A percentile compares a stretch with the other conserved stretches of the same genome.
These are phyloP conservation scores for Crotalaria pallida DNA, from an alignment of 306 rosid genomes.

Conservation along the genomic window DNA sequence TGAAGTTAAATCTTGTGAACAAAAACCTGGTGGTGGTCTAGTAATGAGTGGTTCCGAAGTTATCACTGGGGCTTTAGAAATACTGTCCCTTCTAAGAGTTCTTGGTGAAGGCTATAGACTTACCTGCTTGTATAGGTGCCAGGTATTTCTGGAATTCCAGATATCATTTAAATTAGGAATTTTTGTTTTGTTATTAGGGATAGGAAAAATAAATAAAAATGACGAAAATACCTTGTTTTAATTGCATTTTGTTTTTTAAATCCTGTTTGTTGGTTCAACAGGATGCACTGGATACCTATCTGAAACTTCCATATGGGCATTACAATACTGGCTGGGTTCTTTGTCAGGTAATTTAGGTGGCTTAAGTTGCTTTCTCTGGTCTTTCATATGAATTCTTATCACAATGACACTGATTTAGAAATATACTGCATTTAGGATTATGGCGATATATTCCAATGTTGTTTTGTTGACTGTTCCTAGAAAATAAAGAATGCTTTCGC, in stretches of 20 bases:
- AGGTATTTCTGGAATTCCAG: conserved; percentile 46
- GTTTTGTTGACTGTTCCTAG: background rate
- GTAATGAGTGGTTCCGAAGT: conserved; percentile 48
- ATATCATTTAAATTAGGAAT: background rate
- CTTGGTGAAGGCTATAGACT: conserved; percentile 95
- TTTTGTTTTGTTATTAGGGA: background rate
- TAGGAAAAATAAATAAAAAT: background rate
- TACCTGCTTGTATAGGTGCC: conserved; percentile 71
- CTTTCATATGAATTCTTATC: background rate
- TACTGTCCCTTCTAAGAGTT: conserved; percentile 70
- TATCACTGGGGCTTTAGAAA: conserved; percentile 56
- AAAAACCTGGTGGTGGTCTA: conserved; percentile 46
- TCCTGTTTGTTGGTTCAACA: conserved; percentile 31
- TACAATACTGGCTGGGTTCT: conserved; percentile 95
- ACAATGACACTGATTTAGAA: background rate
- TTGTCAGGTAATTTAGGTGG: conserved; percentile 66
- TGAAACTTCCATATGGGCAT: conserved; percentile 81
- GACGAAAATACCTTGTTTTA: conserved; percentile 6
- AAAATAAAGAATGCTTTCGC: background rate
- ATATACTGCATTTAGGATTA: background rate
- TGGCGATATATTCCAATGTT: background rate
- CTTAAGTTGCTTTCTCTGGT: background rate
- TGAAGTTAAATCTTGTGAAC: conserved; percentile 61
- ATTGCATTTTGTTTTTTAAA: background rate
- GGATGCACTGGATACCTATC: conserved; percentile 85